Conservation (phyloP, 129 eudicot genomes). For the Artemisia tridentata region DNA sequence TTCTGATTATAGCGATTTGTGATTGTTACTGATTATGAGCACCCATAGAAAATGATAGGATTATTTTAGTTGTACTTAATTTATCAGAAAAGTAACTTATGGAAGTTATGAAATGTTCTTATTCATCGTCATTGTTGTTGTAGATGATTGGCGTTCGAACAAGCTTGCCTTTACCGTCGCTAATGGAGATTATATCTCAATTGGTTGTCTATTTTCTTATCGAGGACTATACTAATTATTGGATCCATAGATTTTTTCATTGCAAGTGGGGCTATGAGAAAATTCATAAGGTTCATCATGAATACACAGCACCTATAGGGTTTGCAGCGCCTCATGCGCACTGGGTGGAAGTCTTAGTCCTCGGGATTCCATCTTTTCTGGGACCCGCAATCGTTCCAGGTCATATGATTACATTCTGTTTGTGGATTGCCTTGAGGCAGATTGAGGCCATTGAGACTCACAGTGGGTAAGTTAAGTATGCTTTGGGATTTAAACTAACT, state of each 20-base stretch:
- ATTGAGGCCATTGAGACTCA: constrained; percentile 86
- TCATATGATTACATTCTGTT: constrained; percentile 69
- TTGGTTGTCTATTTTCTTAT: constrained; percentile 59
- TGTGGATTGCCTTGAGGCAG: constrained; percentile 76
- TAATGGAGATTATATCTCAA: constrained; percentile 53
- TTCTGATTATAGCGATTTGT: too few species aligned
- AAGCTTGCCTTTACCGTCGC: constrained; percentile 72
- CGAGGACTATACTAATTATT: too few species aligned
- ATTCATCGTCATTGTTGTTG: background rate
- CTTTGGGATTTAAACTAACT: constrained; percentile 10
- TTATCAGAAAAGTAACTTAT: background rate
- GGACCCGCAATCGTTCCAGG: constrained; percentile 85
- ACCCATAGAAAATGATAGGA: too few species aligned
- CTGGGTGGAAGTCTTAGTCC: constrained; percentile 71
- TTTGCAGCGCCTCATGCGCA: constrained; percentile 78
- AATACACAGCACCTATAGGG: constrained; percentile 74
- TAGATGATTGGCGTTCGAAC: constrained; percentile 45
- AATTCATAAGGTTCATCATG: constrained; percentile 80
- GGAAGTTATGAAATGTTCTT: background rate
- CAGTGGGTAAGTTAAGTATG: constrained; percentile 55
- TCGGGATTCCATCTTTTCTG: constrained; percentile 74
- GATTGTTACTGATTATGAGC: too few species aligned
- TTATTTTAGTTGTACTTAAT: background rate
- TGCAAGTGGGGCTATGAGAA: constrained; percentile 75
- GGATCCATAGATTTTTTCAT: constrained; percentile 40